Base-by-base conservation (phyloP, 129 eudicot genomes). In the Arctium minus region DNA sequence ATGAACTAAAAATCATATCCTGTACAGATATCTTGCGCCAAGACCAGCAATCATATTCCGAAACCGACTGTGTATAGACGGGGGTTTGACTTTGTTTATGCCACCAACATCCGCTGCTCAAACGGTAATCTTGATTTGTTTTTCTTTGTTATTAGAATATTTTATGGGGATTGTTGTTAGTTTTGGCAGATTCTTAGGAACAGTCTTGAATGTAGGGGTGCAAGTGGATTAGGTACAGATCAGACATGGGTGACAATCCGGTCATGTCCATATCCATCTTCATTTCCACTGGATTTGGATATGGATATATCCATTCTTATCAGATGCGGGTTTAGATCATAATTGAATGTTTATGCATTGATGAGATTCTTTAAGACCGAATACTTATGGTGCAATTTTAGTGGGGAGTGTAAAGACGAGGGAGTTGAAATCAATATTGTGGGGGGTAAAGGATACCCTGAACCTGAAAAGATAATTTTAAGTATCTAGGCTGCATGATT, bases 11-110 rank as follows among this genome's bases (percentile, higher is more conserved):
- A 10, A 4, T 75, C 48, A 37, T 48, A 29, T 38, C 72, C 74
- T 60, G n/a, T 85, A 83, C 88, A 96, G 99, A 83, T 96, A 96
- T 92, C 98, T 96, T 85, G 97, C 99, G 53, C 99, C 99, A 81
- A 96, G 92, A 83, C 99, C 99, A 75, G 99, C 97, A 33, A 93
- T 94, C 62, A 46, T 96, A 82, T 96, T 96, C 37, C 84, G 99
- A 31, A 93, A 96, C 85, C 88, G 98, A 79, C 87, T 96, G 33
- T 96, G 99, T 84, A 78, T 96, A 18, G 99, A 96, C 40, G 99
- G 98, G 44, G 99, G 98, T 73, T 84, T 96, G 89, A 93, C 99
- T 67, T 73, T 96, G 87, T 96, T 96, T 87, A 93, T 96, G 99
- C 99, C 99, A 44, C 99, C 99, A 70, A 96, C 99, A 80, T 90